These are phyloP conservation scores for Penicillium expansum DNA, from an alignment of 2,329 filamentous ascomycete genomes.

Conservation along the genomic window DNA sequence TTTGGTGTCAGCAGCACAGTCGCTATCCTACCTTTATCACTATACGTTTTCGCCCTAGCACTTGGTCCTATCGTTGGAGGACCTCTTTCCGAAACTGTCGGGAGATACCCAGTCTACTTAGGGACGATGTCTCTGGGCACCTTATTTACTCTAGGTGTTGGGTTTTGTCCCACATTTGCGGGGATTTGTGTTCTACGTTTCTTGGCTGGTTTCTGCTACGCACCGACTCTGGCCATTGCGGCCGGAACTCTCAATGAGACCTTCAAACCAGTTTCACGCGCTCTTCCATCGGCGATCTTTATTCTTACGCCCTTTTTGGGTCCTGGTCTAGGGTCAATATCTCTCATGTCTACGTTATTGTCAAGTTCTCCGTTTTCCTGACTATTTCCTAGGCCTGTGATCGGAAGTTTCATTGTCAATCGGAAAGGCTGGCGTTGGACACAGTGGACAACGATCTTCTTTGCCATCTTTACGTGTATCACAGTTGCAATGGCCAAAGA, in stretches of 20 bases:
- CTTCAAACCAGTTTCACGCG: conserved; percentile 16
- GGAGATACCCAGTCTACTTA: conserved; percentile 23
- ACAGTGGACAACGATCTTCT: conserved; percentile 19
- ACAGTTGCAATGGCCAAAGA: conserved; percentile 10
- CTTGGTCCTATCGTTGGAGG: conserved; percentile 24
- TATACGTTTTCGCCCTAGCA: conserved; percentile 18
- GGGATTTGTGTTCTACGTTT: conserved; percentile 16
- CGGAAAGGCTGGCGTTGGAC: conserved; percentile 24
- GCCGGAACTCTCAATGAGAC: conserved; percentile 24
- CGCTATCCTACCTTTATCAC: conserved; percentile 17
- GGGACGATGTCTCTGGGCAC: conserved; percentile 12
- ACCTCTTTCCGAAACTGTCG: conserved; percentile 24
- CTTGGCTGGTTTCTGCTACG: conserved; percentile 19
- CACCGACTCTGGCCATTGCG: conserved; percentile 15
- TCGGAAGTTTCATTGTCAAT: conserved; percentile 21
- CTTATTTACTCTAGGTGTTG: conserved; percentile 18
- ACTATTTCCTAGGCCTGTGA: conserved; percentile 20
- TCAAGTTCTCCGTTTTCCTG: not conserved
- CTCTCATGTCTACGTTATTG: too few relatives aligned
- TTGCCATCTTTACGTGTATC: conserved; percentile 13
- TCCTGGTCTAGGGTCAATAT: conserved; percentile 20
- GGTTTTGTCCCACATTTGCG: conserved; percentile 13
- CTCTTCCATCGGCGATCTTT: conserved; percentile 19
- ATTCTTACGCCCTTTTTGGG: conserved; percentile 24
- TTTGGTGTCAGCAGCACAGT: conserved; percentile 15